Base-by-base conservation (phyloP, 148 eudicot genomes). In the Fagopyrum tataricum region DNA sequence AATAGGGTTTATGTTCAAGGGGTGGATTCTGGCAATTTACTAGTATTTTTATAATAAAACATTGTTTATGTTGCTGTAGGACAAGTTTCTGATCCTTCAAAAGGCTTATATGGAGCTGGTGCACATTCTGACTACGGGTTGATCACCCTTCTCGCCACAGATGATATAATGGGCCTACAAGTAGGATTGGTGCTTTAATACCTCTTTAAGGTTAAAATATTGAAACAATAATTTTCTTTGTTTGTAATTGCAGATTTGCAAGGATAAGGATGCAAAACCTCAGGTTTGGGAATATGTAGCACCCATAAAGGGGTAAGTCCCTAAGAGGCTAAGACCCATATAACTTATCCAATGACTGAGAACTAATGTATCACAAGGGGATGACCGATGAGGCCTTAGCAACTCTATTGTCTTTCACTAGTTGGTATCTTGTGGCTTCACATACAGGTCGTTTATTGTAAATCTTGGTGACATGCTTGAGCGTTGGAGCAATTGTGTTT, bases 391-490 rank as follows among this genome's bases (percentile, higher is more conserved):
- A 53, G 1, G 59, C 52, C 52, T 48, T 48, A 48, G 52, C 52
- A 48, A 48, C 17, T 11, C 52, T 48, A 11, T 48, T 17, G 67
- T 31, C 11, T 11, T 41, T 69, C 49, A 41, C 24, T 41, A 42
- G 42, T 49, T 18, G 72, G 17, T 43, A 31, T 26, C 62, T 6
- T 44, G 12, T 72, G 44, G 44, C 37, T 23, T 47, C 44, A 51
- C 4, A 55, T 20, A 51, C 88, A 95, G 98, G 82, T 93, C 93
- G 46, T 95, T 95, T 79, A 76, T 95, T 75, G 97, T 95, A 75
- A 95, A 95, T 82, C 82, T 91, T 73, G 98, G 90, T 82, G 98
- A 95, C 84, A 87, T 95, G 98, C 84, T 95, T 71, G 98, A 95
- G 88, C 96, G 91, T 51, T 95, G 97, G 97, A 91, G 98, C 90